Evolutionary conservation across 2,329 filamentous ascomycete species (phyloP), one percentile per base, ranked within the genome.

Genomic region (Neocatenulostroma microsporum): DNA sequence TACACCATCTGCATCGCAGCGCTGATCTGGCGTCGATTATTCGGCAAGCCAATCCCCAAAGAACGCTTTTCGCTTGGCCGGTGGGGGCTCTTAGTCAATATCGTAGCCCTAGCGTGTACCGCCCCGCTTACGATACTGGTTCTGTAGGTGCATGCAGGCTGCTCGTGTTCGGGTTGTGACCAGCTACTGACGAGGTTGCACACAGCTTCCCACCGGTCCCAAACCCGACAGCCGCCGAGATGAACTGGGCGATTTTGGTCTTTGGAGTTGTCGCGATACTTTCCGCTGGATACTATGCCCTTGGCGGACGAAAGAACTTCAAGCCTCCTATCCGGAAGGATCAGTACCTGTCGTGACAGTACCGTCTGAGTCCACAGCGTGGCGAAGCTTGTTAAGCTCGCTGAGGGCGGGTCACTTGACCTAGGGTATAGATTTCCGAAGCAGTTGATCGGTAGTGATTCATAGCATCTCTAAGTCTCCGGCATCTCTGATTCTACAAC

Each of bases 161-260:
- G n/a, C n/a, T n/a, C n/a, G n/a, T n/a, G n/a, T n/a, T n/a, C n/a
- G n/a, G n/a, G n/a, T n/a, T n/a, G n/a, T n/a, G n/a, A n/a, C n/a
- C n/a, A n/a, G n/a, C n/a, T n/a, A n/a, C n/a, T n/a, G n/a, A n/a
- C n/a, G n/a, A n/a, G n/a, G n/a, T n/a, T n/a, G n/a, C n/a, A n/a
- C n/a, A 24, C 26, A 29, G 26, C 42, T 53, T 53, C 37, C 48
- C 48, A 2, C 27, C 42, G 8, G 40, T 45, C 9, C 47, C 50
- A 14, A 33, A 45, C n/a, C 49, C 53, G 7, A 42, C 41, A 9
- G 32, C 48, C 9, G 43, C 41, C 10, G 45, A 34, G 9, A 56
- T 57, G 53, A 57, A 56, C 30, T 57, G 52, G 54, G 48, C 43
- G 13, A 44, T 47, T n/a, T 36, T 57, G 21, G 49, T 58, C 9